Percentiles rank a stretch among this genome's conserved stretches.
These are phyloP conservation scores for Cubamyces lactineus DNA, from an alignment of 768 basidiomycete species.

Conservation along the genomic window DNA sequence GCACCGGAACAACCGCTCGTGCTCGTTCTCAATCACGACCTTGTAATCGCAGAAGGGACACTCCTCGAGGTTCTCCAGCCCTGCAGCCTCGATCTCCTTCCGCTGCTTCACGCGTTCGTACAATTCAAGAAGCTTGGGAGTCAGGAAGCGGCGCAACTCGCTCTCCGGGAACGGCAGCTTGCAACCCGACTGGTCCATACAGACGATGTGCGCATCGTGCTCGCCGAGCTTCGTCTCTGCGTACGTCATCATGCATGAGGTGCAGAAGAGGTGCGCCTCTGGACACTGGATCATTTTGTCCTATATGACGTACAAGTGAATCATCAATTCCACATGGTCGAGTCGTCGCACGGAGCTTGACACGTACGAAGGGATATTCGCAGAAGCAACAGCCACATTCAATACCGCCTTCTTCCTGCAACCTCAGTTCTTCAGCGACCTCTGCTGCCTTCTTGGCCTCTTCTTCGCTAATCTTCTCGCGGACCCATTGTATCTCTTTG, in stretches of 20 bases:
- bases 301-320: slow-evolving; percentile 41
- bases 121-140: slow-evolving; percentile 64
- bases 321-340: not conserved
- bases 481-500: slow-evolving; percentile 49
- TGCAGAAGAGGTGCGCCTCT: slow-evolving; percentile 88
- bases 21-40: slow-evolving; percentile 55
- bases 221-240: slow-evolving; percentile 67
- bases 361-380: slow-evolving; percentile 67
- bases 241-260: slow-evolving; percentile 67
- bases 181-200: slow-evolving; percentile 83
- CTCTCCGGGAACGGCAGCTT: slow-evolving; percentile 65
- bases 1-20: slow-evolving; percentile 48
- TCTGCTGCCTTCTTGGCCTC: slow-evolving; percentile 34
- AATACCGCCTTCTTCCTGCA: slow-evolving; percentile 58
- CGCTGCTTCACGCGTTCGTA: slow-evolving; percentile 77
- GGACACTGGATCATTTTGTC: slow-evolving; percentile 87
- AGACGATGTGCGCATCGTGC: slow-evolving; percentile 65
- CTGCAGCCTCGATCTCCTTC: slow-evolving; percentile 80
- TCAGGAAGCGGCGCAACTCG: slow-evolving; percentile 70
- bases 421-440: slow-evolving; percentile 41
- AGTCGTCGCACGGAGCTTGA: not conserved
- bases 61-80: slow-evolving; percentile 79
- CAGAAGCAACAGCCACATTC: slow-evolving; percentile 91
- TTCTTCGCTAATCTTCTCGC: slow-evolving; percentile 38
- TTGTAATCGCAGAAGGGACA: slow-evolving; percentile 93